Evolutionary conservation across 78 protist species (phyloP).

Genomic region (Cavenderia fasciculata): DNA sequence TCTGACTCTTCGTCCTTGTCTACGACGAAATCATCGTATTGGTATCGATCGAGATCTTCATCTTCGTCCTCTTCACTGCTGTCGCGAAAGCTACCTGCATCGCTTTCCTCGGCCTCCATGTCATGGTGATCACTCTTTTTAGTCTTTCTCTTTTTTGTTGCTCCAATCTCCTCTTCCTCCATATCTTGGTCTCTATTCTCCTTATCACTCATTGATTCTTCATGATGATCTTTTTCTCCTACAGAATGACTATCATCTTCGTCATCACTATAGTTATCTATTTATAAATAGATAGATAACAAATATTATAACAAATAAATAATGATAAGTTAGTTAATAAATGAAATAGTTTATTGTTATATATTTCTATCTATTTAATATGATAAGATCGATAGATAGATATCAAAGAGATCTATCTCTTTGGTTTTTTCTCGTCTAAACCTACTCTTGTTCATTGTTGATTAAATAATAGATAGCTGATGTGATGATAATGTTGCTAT

Average conservation of each 20-base stretch:
- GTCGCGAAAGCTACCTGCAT: slow-evolving; percentile 10
- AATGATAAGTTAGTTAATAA: too few relatives aligned
- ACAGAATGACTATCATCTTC: slow-evolving; percentile 2
- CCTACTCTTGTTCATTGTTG: too few relatives aligned
- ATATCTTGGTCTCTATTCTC: neutral
- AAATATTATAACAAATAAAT: too few relatives aligned
- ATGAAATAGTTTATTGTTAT: too few relatives aligned
- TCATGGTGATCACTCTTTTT: neutral
- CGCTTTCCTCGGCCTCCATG: neutral
- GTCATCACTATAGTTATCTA: slow-evolving; percentile 61
- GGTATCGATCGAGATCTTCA: slow-evolving; percentile 26
- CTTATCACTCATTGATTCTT: neutral
- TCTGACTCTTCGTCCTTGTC: neutral
- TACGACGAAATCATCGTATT: slow-evolving; percentile 59
- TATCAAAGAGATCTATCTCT: too few relatives aligned
- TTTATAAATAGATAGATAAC: too few relatives aligned
- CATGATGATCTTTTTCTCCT: neutral
- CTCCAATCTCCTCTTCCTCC: neutral
- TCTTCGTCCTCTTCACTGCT: slow-evolving; percentile 70
- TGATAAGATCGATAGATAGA: too few relatives aligned
- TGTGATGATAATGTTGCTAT: too few relatives aligned
- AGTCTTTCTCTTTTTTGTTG: neutral
- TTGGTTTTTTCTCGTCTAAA: too few relatives aligned
- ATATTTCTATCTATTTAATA: too few relatives aligned
- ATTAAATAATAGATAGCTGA: too few relatives aligned